Evolutionary conservation across 2,329 filamentous ascomycete genomes (phyloP).

Genomic region (Amphichorda felina): DNA sequence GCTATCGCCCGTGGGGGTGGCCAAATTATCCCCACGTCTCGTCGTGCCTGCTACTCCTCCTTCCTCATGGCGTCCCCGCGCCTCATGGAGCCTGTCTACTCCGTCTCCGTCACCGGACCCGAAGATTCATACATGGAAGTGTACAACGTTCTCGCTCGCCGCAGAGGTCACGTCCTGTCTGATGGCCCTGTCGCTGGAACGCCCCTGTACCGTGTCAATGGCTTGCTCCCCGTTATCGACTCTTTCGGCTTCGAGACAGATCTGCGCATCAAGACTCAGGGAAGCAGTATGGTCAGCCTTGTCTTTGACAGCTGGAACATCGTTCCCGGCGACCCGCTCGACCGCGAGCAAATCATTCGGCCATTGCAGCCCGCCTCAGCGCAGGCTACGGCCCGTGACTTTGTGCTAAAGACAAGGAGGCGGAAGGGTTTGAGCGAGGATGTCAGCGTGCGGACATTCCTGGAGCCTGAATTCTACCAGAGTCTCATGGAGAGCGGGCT

Average conservation of each 20-base stretch:
- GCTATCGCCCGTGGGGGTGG: constrained; percentile 92
- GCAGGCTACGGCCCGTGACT: constrained; percentile 86
- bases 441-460: constrained; percentile 88
- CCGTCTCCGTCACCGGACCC: constrained; percentile 83
- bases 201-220: constrained; percentile 82
- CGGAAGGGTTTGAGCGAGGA: constrained; percentile 93
- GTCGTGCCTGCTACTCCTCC: constrained; percentile 85
- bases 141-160: constrained; percentile 82
- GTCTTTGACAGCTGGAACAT: constrained; percentile 96
- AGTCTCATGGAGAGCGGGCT: constrained; percentile 82
- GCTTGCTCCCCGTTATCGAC: constrained; percentile 90
- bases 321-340: constrained; percentile 88
- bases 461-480: constrained; percentile 88
- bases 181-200: constrained; percentile 92
- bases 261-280: constrained; percentile 89
- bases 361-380: constrained; percentile 80
- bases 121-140: constrained; percentile 79
- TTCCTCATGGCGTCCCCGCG: constrained; percentile 96
- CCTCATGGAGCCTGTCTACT: constrained; percentile 93
- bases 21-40: constrained; percentile 91
- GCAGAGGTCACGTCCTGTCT: constrained; percentile 85
- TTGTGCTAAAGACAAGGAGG: constrained; percentile 88
- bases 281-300: constrained; percentile 76
- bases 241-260: constrained; percentile 98
- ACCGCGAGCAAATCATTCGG: constrained; percentile 69